A percentile compares a stretch with the other conserved stretches of the same genome.
Conservation (phyloP, 345 rosid species). For the Bruguiera parviflora region DNA sequence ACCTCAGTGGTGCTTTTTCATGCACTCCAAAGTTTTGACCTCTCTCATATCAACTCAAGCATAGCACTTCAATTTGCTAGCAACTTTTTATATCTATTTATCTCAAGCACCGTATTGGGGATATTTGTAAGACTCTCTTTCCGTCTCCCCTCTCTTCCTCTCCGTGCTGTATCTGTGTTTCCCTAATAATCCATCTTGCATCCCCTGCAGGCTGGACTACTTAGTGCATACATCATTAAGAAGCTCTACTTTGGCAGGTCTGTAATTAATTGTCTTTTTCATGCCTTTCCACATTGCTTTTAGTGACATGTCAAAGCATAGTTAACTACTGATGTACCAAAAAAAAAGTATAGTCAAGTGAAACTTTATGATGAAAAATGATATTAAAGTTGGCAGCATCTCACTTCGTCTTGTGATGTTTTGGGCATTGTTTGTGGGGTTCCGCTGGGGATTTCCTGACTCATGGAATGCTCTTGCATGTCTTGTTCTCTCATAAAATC, state of each 20-base stretch:
- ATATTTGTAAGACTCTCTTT: constrained; percentile 42
- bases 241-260: constrained; percentile 91
- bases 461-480: background rate
- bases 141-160: constrained; percentile 3
- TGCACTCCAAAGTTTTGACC: constrained; percentile 83
- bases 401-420: too few relatives aligned
- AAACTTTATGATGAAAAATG: too few relatives aligned
- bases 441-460: background rate
- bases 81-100: constrained; percentile 67
- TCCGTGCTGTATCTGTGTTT: constrained; percentile 1
- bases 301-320: background rate
- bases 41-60: constrained; percentile 53
- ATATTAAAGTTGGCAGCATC: too few relatives aligned
- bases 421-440: too few relatives aligned
- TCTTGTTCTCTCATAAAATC: constrained; percentile 19
- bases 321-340: background rate
- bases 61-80: constrained; percentile 58
- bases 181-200: background rate
- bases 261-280: constrained; percentile 6
- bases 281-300: background rate
- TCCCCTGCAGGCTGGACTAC: constrained; percentile 74
- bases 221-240: constrained; percentile 78
- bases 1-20: constrained; percentile 96
- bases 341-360: too few relatives aligned
- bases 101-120: constrained; percentile 79